phyloP scores from a whole-genome alignment of 352 stramenopile species.

The Phytophthora cactorum region DNA sequence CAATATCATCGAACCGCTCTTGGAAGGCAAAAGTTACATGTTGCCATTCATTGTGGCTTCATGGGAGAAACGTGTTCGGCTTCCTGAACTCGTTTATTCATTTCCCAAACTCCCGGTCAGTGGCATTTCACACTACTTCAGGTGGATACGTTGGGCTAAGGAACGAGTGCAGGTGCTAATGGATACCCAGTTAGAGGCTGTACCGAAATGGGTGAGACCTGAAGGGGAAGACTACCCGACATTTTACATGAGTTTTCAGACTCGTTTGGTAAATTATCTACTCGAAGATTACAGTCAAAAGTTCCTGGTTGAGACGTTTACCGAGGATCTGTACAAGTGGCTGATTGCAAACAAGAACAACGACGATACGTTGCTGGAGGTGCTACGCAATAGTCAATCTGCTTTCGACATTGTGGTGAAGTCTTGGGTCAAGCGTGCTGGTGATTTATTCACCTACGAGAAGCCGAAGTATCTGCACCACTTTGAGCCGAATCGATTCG shows the following conservation, averaged over 20 bases:
- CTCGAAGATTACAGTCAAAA: conserved; percentile 56
- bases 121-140: conserved; percentile 69
- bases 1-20: conserved; percentile 57
- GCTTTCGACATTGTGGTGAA: conserved; percentile 57
- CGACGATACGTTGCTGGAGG: conserved; percentile 61
- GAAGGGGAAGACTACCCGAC: conserved; percentile 58
- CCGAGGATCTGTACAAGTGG: conserved; percentile 57
- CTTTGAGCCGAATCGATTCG: conserved; percentile 92
- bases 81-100: conserved; percentile 52
- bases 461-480: conserved; percentile 55
- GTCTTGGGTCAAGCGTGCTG: conserved; percentile 58
- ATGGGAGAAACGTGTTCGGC: conserved; percentile 56
- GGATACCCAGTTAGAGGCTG: conserved; percentile 38
- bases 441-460: conserved; percentile 52
- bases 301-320: conserved; percentile 41
- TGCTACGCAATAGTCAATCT: conserved; percentile 33
- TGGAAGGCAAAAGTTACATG: conserved; percentile 66
- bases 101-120: conserved; percentile 59
- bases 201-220: conserved; percentile 45
- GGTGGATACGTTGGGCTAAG: conserved; percentile 75
- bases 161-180: conserved; percentile 62
- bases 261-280: conserved; percentile 51
- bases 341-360: conserved; percentile 50
- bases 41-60: conserved; percentile 69
- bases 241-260: conserved; percentile 67